Conservation (phyloP, 73 alveolate species). For the Symbiodinium natans region DNA sequence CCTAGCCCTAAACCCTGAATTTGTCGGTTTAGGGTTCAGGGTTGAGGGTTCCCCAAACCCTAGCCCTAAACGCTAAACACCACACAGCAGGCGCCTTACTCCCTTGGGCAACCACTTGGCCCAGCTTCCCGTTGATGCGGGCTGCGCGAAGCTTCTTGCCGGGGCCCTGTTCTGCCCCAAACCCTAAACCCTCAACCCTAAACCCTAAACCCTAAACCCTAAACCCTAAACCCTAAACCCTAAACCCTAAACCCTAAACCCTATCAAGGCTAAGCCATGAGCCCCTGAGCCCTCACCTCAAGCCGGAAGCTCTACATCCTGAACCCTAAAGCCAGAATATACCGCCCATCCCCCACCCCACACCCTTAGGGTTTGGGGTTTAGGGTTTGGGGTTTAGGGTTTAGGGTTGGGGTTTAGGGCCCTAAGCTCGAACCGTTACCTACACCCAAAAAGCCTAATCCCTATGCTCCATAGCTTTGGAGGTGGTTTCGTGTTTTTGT, state of each 20-base stretch:
- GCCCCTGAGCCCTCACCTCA: too few species aligned
- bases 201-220: not conserved
- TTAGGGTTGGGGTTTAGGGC: too few species aligned
- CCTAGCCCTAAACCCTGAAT: not conserved
- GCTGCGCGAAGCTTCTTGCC: slow-evolving; percentile 75
- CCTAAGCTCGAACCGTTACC: too few species aligned
- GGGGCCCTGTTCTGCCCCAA: not conserved
- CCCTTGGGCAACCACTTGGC: slow-evolving; percentile 90
- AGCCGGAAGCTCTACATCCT: too few species aligned
- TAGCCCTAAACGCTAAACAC: not conserved
- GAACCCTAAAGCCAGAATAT: too few species aligned
- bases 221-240: not conserved
- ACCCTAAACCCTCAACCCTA: not conserved
- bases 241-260: not conserved
- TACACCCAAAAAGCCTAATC: not conserved
- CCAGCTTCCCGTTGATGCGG: slow-evolving; percentile 91
- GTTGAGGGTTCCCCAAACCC: not conserved
- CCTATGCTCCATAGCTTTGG: too few species aligned
- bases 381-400: too few species aligned
- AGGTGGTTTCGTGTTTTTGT: too few species aligned
- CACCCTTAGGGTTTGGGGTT: too few species aligned
- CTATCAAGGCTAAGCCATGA: too few species aligned
- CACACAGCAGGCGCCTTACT: slow-evolving; percentile 37
- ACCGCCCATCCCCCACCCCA: too few species aligned
- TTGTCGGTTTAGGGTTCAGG: too few species aligned